Base-by-base conservation (phyloP, 2,329 filamentous ascomycete genomes). In the Ceratocystis cacaofunesta region DNA sequence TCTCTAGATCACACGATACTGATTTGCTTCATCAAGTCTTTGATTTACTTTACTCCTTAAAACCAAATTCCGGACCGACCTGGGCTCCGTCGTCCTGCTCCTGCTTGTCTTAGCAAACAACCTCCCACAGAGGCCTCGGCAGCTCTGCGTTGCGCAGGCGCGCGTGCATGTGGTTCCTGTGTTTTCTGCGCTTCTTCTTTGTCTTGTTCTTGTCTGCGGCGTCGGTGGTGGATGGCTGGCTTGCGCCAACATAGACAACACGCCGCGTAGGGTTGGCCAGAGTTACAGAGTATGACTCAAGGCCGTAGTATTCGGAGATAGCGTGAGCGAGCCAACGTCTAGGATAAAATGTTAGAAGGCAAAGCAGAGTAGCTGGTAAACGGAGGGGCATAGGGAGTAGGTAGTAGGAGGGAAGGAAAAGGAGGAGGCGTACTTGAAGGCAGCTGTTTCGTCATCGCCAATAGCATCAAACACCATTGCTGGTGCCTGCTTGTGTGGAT, bases 271-370 rank as follows among this genome's bases (percentile, higher is more conserved):
- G 87, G 69, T 85, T 80, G 41, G 85, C 85, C 0, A 87, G 81
- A 0, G 87, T 88, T 67, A 92, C 83, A 3, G 89, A 92, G 78
- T 86, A 90, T 22, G 92, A 96, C 68, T 85, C 83, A 66, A 96
- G 81, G 57, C 91, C 92, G 73, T 97, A 97, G 74, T 97, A 97
- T 50, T 87, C 84, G 8, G 90, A 92, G 69, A 97, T 92, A 66
- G 89, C 88, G 75, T 97, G 92, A 1, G 95, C 90, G 64, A 97
- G 83, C 89, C 92, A 97, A 69, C 92, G 88, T 70, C 89, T 92
- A 68, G 61, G n/a, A 12, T 43, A 44, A 68, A 64, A 12, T 41
- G 62, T 68, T 66, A 66, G 65, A 50, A 25, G 65, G 70, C 50
- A 70, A 68, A 58, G 63, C 12, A 57, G 44, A 22, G 1, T 25